Evolutionary conservation across 2,329 filamentous ascomycete species (phyloP), one percentile per base, ranked within the genome.

Genomic region (Fusarium tanahbumbuense): DNA sequence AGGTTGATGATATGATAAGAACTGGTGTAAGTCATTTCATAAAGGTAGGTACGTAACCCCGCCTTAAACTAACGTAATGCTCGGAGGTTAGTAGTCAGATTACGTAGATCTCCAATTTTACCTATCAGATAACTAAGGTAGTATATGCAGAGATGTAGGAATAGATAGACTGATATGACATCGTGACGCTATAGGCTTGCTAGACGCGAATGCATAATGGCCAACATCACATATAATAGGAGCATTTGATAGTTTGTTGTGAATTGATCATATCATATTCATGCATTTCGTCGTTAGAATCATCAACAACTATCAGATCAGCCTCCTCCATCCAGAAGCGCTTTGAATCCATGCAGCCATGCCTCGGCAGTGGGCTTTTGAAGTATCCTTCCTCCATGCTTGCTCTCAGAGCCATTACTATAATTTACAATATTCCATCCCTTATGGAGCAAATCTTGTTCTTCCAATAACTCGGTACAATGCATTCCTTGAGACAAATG

Each of bases 201-300:
- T 23, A 16, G 13, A 20, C 12, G 23, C 30, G n/a, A 18, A 50
- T 20, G 16, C n/a, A 37, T 23, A 49, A 34, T 23, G n/a, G 27
- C 13, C 37, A 20, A 54, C 32, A 46, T 55, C 54, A 44, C 37
- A 16, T 27, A 48, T 25, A 20, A 40, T 6, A 22, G 20, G 8
- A 49, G 32, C 20, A 42, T 45, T 45, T 4, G 37, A 60, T 42
- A 46, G 25, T 47, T 54, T 47, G 46, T 66, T 67, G 46, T 72
- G 70, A 75, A 70, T 66, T 72, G 71, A 71, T 78, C 77, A 74
- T 78, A 77, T 74, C 72, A 76, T 78, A 70, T 78, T 78, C 76
- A 75, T 77, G 64, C 74, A 75, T 76, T 75, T 74, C 75, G 70
- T 76, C 75, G 65, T 76, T 64, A 76, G 65, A 76, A 76, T 76